Conservation (phyloP, 2,329 filamentous ascomycete species). For the Cladosporium sp. region DNA sequence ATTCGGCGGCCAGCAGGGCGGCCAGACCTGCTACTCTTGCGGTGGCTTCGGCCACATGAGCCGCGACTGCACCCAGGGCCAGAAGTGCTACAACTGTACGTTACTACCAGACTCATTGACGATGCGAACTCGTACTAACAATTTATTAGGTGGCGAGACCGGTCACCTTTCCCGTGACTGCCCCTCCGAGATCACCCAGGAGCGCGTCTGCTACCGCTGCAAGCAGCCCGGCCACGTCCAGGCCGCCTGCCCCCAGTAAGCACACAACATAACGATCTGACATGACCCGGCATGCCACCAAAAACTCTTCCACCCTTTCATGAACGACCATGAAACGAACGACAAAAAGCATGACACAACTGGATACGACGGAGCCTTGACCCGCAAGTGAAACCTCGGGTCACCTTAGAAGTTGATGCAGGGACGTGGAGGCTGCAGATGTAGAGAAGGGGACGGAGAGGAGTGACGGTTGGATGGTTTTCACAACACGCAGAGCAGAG, state of each 20-base stretch:
- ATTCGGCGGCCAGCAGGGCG: conserved; percentile 46
- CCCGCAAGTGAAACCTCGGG: conserved; percentile 1
- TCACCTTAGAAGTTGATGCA: conserved; percentile 19
- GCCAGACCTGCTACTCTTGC: conserved; percentile 97
- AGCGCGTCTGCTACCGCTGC: conserved; percentile 99
- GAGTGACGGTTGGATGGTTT: conserved; percentile 18
- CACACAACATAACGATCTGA: conserved; percentile 20
- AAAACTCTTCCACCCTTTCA: conserved; percentile 22
- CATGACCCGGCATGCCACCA: conserved; percentile 8
- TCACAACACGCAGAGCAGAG: background rate
- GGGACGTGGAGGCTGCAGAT: conserved; percentile 18
- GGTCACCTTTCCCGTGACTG: conserved; percentile 96
- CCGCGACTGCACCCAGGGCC: conserved; percentile 96
- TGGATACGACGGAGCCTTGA: conserved; percentile 15
- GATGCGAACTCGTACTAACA: conserved; percentile 30
- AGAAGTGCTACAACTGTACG: conserved; percentile 99
- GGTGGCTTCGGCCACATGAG: conserved; percentile 88
- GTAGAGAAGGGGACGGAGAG: conserved; percentile 13
- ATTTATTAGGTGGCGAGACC: conserved; percentile 67
- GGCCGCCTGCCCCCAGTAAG: conserved; percentile 85
- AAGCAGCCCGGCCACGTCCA: conserved; percentile 87
- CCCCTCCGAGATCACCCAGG: conserved; percentile 83
- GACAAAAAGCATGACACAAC: conserved; percentile 10
- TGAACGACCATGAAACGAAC: conserved; percentile 14
- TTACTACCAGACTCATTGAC: conserved; percentile 22